A percentile compares a stretch with the other conserved stretches of the same genome.
phyloP scores from a whole-genome alignment of 106 monocot genomes.

The Phalaenopsis equestris region DNA sequence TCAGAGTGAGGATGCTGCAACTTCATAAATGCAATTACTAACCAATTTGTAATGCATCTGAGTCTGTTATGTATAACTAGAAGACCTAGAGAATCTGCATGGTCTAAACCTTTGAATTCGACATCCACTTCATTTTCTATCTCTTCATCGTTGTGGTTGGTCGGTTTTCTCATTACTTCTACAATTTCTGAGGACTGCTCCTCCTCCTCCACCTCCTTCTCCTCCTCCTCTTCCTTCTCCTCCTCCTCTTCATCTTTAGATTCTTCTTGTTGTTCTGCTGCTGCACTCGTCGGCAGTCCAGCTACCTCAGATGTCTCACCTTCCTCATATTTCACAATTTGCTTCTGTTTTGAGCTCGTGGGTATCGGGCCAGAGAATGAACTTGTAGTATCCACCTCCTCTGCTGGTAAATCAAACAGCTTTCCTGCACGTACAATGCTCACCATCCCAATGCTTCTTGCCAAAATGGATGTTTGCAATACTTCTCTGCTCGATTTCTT shows the following conservation, averaged over 20 bases:
- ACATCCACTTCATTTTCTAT: conserved; percentile 9
- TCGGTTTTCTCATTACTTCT: conserved; percentile 9
- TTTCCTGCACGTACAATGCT: conserved; percentile 31
- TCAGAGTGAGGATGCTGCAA: conserved; percentile 51
- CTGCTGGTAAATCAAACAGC: conserved; percentile 8
- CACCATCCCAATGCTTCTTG: conserved; percentile 50
- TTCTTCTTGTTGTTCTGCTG: background rate
- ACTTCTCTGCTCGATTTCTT: conserved; percentile 27
- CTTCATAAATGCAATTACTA: conserved; percentile 58
- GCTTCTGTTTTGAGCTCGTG: background rate
- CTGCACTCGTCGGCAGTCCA: background rate
- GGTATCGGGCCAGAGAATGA: conserved; percentile 35
- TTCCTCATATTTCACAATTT: background rate
- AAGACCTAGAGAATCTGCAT: conserved; percentile 73
- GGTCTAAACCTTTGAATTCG: conserved; percentile 50
- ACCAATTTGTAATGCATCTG: conserved; percentile 67
- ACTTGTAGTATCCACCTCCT: conserved; percentile 24
- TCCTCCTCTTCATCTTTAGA: background rate
- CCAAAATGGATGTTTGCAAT: conserved; percentile 26
- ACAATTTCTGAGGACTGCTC: conserved; percentile 14
- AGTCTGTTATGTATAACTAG: conserved; percentile 44
- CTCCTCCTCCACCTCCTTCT: background rate
- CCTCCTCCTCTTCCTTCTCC: background rate
- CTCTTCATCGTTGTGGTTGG: background rate
- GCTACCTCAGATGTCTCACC: too few relatives aligned